These are phyloP conservation scores for Spathaspora sp. DNA, from an alignment of 1,139 yeast species.

Conservation along the genomic window DNA sequence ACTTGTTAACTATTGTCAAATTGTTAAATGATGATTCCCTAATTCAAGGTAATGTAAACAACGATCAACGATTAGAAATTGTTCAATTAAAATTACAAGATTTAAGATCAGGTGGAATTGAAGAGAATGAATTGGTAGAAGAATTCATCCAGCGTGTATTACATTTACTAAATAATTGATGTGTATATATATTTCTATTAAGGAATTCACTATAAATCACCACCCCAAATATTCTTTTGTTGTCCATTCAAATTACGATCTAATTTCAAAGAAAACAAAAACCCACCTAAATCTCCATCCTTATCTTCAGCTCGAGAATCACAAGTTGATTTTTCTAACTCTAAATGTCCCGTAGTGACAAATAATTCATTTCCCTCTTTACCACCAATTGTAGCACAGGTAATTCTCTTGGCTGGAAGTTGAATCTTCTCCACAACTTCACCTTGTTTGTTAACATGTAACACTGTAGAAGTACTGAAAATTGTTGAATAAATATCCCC, in stretches of 20 bases:
- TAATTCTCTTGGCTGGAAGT: slow-evolving; percentile 62
- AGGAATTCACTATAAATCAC: slow-evolving; percentile 8
- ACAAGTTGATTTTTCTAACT: slow-evolving; percentile 37
- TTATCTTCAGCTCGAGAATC: slow-evolving; percentile 29
- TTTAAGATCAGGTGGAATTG: slow-evolving; percentile 61
- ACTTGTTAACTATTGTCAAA: slow-evolving; percentile 46
- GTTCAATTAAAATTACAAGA: slow-evolving; percentile 61
- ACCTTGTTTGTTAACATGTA: slow-evolving; percentile 53
- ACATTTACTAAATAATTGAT: slow-evolving; percentile 8
- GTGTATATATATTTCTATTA: not conserved
- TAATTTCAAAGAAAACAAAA: slow-evolving; percentile 27
- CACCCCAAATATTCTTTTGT: slow-evolving; percentile 27
- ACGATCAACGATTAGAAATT: slow-evolving; percentile 55
- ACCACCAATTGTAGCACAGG: slow-evolving; percentile 79
- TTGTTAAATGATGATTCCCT: slow-evolving; percentile 44
- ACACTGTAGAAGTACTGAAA: slow-evolving; percentile 59
- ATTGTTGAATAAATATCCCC: slow-evolving; percentile 71
- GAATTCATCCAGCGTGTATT: slow-evolving; percentile 45
- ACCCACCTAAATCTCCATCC: slow-evolving; percentile 58
- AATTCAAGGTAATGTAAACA: slow-evolving; percentile 38
- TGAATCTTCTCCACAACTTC: slow-evolving; percentile 48
- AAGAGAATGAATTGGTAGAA: slow-evolving; percentile 63
- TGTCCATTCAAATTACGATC: slow-evolving; percentile 23
- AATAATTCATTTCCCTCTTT: slow-evolving; percentile 53
- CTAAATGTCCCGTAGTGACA: slow-evolving; percentile 64